Conservation (phyloP, 1,284 basidiomycete genomes). For the Malassezia slooffiae region DNA sequence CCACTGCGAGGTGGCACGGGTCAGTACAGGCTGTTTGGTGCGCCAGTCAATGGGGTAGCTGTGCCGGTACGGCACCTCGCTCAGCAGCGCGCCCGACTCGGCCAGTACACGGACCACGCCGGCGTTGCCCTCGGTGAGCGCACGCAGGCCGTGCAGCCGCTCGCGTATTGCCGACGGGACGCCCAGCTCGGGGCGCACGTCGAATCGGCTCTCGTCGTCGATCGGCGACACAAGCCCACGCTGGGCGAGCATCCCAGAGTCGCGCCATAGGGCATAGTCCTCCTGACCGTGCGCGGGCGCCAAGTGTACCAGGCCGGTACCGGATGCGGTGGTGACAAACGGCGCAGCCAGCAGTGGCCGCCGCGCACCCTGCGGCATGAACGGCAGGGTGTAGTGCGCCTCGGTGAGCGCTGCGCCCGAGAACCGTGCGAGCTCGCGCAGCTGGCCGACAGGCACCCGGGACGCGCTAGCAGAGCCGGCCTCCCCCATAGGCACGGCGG, state of each 20-base stretch:
- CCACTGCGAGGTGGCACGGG: constrained; percentile 96
- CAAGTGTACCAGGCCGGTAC: constrained; percentile 92
- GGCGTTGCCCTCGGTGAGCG: constrained; percentile 63
- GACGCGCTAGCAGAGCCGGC: background rate
- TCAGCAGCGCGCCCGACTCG: constrained; percentile 54
- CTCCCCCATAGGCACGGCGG: constrained; percentile 1
- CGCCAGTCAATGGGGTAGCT: constrained; percentile 97
- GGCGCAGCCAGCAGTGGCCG: constrained; percentile 50
- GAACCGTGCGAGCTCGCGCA: constrained; percentile 19
- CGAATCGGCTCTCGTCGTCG: constrained; percentile 67
- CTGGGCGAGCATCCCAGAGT: constrained; percentile 18
- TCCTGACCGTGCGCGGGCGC: constrained; percentile 91
- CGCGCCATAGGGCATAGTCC: constrained; percentile 57
- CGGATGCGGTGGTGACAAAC: constrained; percentile 75
- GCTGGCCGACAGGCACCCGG: constrained; percentile 13
- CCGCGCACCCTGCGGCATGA: constrained; percentile 49
- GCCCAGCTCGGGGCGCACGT: constrained; percentile 32
- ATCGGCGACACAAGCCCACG: constrained; percentile 51
- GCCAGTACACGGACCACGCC: constrained; percentile 54
- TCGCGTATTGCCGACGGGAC: constrained; percentile 12
- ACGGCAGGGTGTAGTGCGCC: constrained; percentile 60
- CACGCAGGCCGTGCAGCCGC: constrained; percentile 59
- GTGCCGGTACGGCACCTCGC: constrained; percentile 64
- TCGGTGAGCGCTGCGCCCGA: constrained; percentile 52
- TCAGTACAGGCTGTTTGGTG: constrained; percentile 81